Percentiles rank a stretch among this genome's conserved stretches.
phyloP scores from a whole-genome alignment of 176 grass and related monocot genomes.

The Oropetium thomaeum region DNA sequence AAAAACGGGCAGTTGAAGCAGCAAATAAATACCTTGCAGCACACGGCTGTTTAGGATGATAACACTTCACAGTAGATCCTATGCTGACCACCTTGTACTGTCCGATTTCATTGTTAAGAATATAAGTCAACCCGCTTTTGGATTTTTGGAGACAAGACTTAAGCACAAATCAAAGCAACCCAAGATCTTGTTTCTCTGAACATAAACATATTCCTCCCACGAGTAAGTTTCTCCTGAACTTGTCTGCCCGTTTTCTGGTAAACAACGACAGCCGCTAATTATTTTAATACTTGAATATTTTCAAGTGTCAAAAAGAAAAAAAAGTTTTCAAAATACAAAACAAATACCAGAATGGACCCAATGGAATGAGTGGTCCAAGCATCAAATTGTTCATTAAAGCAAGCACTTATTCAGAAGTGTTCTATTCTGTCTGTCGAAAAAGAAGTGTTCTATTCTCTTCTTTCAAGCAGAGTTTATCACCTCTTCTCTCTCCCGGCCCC shows the following conservation, averaged over 20 bases:
- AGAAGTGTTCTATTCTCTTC: constrained; percentile 2
- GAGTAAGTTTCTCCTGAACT: constrained; percentile 57
- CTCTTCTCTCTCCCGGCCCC: background rate
- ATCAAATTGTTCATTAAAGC: constrained; percentile 30
- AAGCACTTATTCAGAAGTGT: background rate
- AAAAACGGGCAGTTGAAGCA: background rate
- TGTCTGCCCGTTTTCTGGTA: constrained; percentile 56
- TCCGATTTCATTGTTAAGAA: constrained; percentile 22
- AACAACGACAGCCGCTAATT: constrained; percentile 35
- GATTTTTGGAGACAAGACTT: constrained; percentile 39
- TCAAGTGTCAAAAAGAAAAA: constrained; percentile 24
- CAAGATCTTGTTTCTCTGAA: constrained; percentile 38
- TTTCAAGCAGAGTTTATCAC: background rate
- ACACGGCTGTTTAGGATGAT: background rate
- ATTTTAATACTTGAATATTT: constrained; percentile 47
- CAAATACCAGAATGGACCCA: constrained; percentile 19
- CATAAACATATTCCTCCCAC: constrained; percentile 46
- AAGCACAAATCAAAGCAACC: constrained; percentile 46
- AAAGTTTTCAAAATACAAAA: background rate
- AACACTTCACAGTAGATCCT: constrained; percentile 38
- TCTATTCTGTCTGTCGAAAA: no score
- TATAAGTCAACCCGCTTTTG: constrained; percentile 54
- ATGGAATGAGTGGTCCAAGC: constrained; percentile 6
- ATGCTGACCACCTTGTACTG: constrained; percentile 13
- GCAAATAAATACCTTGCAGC: background rate